These are phyloP conservation scores for Pseudodiploospora longispora DNA, from an alignment of 2,329 filamentous ascomycete genomes.

Conservation along the genomic window DNA sequence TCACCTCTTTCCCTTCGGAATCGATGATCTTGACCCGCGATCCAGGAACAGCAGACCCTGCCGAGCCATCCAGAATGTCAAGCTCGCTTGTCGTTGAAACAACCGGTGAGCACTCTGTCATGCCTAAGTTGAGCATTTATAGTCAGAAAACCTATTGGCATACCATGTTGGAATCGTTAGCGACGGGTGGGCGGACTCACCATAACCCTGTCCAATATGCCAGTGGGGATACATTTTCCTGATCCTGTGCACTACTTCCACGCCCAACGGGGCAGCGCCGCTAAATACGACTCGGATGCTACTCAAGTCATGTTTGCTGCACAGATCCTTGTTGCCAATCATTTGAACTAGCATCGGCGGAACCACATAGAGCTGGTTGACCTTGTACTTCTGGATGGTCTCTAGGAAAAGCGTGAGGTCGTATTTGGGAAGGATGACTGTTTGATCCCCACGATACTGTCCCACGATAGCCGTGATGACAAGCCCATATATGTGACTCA, in stretches of 20 bases:
- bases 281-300: conserved; percentile 59
- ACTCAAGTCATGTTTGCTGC: conserved; percentile 60
- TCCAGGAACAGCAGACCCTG: conserved; percentile 58
- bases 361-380: conserved; percentile 60
- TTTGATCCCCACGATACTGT: conserved; percentile 63
- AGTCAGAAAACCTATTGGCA: background rate
- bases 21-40: conserved; percentile 57
- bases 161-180: background rate
- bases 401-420: conserved; percentile 58
- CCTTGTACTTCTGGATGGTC: conserved; percentile 60
- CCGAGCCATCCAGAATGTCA: conserved; percentile 62
- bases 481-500: conserved; percentile 76
- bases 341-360: conserved; percentile 73
- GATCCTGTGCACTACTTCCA: conserved; percentile 58
- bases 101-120: conserved; percentile 67
- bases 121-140: conserved; percentile 32
- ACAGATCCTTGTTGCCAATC: conserved; percentile 51
- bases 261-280: conserved; percentile 66
- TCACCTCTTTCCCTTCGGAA: conserved; percentile 59
- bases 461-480: conserved; percentile 60
- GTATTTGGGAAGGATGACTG: conserved; percentile 68
- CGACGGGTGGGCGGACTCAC: conserved; percentile 24
- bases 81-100: conserved; percentile 47
- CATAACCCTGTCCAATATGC: conserved; percentile 65
- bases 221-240: conserved; percentile 54